A percentile compares a stretch with the other conserved stretches of the same genome.
These are phyloP conservation scores for Coemansia sp. DNA, from an alignment of 192 early-diverging fungal species.

Conservation along the genomic window DNA sequence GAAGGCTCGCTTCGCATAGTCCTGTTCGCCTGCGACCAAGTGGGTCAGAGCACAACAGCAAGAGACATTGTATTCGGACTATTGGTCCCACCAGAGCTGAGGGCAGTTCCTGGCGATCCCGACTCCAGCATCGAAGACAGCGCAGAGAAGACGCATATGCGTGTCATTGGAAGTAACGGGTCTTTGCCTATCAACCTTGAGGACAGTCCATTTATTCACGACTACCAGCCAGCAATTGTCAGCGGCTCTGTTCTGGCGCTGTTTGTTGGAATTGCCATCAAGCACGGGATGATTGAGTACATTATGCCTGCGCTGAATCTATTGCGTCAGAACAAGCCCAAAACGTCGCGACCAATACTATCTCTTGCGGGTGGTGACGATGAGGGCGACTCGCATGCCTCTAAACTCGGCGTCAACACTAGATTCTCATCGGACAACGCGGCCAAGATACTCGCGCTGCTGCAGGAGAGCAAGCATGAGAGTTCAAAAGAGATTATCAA, in stretches of 20 bases:
- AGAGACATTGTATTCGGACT: constrained; percentile 27
- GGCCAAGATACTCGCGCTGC: constrained; percentile 15
- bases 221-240: constrained; percentile 19
- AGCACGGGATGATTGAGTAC: constrained; percentile 23
- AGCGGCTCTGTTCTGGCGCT: constrained; percentile 30
- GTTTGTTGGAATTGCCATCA: constrained; percentile 39
- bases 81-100: constrained; percentile 9
- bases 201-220: not conserved
- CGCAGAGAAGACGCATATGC: not conserved
- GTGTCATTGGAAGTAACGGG: not conserved
- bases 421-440: constrained; percentile 26
- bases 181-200: not conserved
- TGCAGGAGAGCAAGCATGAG: constrained; percentile 14
- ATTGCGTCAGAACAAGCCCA: constrained; percentile 11
- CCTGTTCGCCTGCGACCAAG: constrained; percentile 48
- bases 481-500: constrained; percentile 13
- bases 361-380: not conserved
- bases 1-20: constrained; percentile 18
- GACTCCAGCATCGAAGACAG: not conserved
- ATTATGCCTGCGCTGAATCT: constrained; percentile 24
- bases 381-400: not conserved
- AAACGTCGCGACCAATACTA: constrained; percentile 2
- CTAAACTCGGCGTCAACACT: not conserved
- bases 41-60: constrained; percentile 22
- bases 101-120: not conserved